Percentiles rank a stretch among this genome's conserved stretches.
Conservation (phyloP, 2,329 filamentous ascomycete genomes). For the Thelonectria olida region DNA sequence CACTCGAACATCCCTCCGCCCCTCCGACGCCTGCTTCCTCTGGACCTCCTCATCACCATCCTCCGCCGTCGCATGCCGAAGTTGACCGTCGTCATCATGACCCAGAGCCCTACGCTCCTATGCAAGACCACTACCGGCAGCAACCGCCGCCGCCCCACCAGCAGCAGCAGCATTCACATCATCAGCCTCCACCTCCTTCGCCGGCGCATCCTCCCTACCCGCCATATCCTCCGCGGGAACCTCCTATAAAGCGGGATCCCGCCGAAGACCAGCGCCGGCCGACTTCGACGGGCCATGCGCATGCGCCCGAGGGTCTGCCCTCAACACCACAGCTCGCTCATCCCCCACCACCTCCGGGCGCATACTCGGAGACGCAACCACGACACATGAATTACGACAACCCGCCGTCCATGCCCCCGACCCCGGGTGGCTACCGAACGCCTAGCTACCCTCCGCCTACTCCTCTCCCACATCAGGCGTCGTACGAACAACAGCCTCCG, state of each 20-base stretch:
- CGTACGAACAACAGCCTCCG: constrained; percentile 45
- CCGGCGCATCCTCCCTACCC: constrained; percentile 56
- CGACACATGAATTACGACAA: constrained; percentile 65
- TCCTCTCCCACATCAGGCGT: constrained; percentile 49
- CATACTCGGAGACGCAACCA: constrained; percentile 57
- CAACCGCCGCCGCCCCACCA: constrained; percentile 30
- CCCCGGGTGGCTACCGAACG: constrained; percentile 54
- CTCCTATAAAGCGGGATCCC: constrained; percentile 66
- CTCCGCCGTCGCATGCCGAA: constrained; percentile 49
- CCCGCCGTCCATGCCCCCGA: constrained; percentile 55
- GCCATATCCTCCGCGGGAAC: constrained; percentile 58
- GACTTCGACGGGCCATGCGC: constrained; percentile 60
- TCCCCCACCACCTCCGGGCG: constrained; percentile 42
- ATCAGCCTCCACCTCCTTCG: constrained; percentile 49
- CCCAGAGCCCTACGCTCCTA: constrained; percentile 62
- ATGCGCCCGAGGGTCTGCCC: constrained; percentile 46
- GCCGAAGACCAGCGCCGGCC: constrained; percentile 61
- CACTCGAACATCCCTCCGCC: constrained; percentile 44
- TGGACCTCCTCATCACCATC: constrained; percentile 33
- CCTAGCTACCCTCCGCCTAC: constrained; percentile 53
- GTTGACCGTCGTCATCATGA: constrained; percentile 66
- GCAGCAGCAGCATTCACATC: constrained; percentile 29
- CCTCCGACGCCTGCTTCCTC: constrained; percentile 42
- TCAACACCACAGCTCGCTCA: constrained; percentile 46
- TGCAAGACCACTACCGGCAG: constrained; percentile 61